Conservation (phyloP, 1,284 basidiomycete genomes). For the Rhodotorula mucilaginosa region DNA sequence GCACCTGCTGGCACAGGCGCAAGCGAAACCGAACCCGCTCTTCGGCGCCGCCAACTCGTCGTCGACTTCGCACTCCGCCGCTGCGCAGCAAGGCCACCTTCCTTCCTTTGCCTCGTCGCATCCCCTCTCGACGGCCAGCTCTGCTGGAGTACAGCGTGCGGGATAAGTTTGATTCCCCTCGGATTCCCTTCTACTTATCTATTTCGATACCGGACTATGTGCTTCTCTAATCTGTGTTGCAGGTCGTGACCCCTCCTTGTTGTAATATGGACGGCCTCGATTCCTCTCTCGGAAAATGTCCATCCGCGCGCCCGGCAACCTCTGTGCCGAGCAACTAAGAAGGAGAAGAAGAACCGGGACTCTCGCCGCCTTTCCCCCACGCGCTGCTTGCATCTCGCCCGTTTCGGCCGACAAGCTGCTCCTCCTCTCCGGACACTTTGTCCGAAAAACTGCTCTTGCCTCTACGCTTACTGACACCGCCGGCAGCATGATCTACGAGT, state of each 20-base stretch:
- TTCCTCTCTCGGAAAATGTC: no score
- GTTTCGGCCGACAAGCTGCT: no score
- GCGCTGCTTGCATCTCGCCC: no score
- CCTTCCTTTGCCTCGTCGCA: no score
- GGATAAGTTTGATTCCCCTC: background rate
- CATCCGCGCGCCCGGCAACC: no score
- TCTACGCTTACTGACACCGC: background rate
- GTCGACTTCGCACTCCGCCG: background rate
- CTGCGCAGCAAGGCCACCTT: no score
- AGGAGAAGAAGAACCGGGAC: no score
- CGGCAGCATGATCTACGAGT: conserved; percentile 17
- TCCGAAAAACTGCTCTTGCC: background rate
- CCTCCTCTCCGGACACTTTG: background rate
- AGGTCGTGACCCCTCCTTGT: no score
- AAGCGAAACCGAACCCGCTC: background rate
- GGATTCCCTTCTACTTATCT: background rate
- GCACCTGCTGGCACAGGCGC: conserved; percentile 2
- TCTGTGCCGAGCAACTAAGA: background rate
- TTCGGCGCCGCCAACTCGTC: background rate
- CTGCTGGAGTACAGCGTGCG: conserved; percentile 2
- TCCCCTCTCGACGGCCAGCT: no score
- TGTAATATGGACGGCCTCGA: background rate
- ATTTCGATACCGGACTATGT: background rate
- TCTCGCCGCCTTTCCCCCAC: no score
- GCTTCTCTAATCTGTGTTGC: no score